A percentile compares a stretch with the other conserved stretches of the same genome.
phyloP scores from a whole-genome alignment of 2,329 filamentous ascomycete species.

The Diaporthe citriasiana region DNA sequence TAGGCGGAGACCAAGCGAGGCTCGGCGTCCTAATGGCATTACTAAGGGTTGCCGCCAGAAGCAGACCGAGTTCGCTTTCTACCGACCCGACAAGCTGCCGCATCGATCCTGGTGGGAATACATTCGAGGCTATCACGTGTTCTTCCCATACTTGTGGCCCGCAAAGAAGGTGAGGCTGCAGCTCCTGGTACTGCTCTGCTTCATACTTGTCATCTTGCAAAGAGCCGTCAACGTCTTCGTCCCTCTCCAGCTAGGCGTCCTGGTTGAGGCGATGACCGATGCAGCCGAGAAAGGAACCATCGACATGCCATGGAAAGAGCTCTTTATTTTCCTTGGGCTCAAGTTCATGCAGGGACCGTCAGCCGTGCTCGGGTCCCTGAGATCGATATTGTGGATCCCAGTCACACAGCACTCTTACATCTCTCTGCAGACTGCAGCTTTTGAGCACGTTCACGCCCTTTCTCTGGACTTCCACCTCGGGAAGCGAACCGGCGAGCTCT shows the following conservation, averaged over 20 bases:
- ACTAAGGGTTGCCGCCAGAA: slow-evolving; percentile 47
- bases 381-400: slow-evolving; percentile 93
- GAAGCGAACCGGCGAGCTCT: slow-evolving; percentile 95
- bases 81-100: slow-evolving; percentile 87
- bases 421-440: slow-evolving; percentile 92
- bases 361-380: slow-evolving; percentile 85
- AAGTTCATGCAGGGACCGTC: slow-evolving; percentile 90
- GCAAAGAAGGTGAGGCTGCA: slow-evolving; percentile 82
- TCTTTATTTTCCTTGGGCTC: slow-evolving; percentile 82
- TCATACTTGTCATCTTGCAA: slow-evolving; percentile 83
- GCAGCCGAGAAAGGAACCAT: slow-evolving; percentile 57
- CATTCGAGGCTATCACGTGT: slow-evolving; percentile 88
- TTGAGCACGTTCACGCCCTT: slow-evolving; percentile 96
- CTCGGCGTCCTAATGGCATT: slow-evolving; percentile 54
- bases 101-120: slow-evolving; percentile 98
- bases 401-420: slow-evolving; percentile 98
- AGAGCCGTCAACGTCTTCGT: slow-evolving; percentile 89
- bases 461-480: slow-evolving; percentile 97
- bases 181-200: slow-evolving; percentile 84
- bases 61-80: slow-evolving; percentile 81
- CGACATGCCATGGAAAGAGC: slow-evolving; percentile 78
- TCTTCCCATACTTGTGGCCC: slow-evolving; percentile 98
- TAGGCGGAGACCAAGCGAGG: slow-evolving; percentile 48
- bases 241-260: slow-evolving; percentile 82
- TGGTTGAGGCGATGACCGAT: slow-evolving; percentile 79